Evolutionary conservation across 1,139 yeast genomes (phyloP).

Genomic region (Trichomonascaceae sp.): DNA sequence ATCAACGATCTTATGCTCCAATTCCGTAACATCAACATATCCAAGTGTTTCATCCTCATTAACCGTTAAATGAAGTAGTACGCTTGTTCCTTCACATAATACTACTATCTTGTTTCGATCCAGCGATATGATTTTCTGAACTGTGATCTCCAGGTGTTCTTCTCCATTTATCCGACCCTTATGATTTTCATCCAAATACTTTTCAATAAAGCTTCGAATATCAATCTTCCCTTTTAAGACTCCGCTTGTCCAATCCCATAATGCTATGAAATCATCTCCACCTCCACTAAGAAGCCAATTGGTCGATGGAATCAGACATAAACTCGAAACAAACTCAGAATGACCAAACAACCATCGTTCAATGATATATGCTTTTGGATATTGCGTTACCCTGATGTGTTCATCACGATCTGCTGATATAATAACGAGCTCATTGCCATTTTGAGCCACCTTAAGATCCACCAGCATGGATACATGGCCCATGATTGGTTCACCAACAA

Average conservation of each 20-base stretch:
- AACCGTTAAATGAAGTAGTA: constrained; percentile 33
- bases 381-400: constrained; percentile 82
- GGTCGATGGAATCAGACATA: constrained; percentile 49
- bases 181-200: constrained; percentile 17
- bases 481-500: constrained; percentile 55
- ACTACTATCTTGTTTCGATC: constrained; percentile 15
- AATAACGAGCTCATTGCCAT: constrained; percentile 46
- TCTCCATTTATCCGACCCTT: constrained; percentile 34
- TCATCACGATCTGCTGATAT: constrained; percentile 93
- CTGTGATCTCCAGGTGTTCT: constrained; percentile 53
- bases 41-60: constrained; percentile 14
- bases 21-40: constrained; percentile 12
- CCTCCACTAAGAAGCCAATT: constrained; percentile 70
- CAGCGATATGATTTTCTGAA: constrained; percentile 60
- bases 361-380: constrained; percentile 71
- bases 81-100: constrained; percentile 32
- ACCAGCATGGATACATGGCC: constrained; percentile 98
- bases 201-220: constrained; percentile 35
- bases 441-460: constrained; percentile 47
- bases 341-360: constrained; percentile 87
- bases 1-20: constrained; percentile 13
- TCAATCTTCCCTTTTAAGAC: constrained; percentile 45
- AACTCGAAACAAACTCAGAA: constrained; percentile 65
- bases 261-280: constrained; percentile 71
- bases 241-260: constrained; percentile 70